Evolutionary conservation across 2,329 filamentous ascomycete species (phyloP), one percentile per base, ranked within the genome.

Genomic region (Fusarium xyrophilum): DNA sequence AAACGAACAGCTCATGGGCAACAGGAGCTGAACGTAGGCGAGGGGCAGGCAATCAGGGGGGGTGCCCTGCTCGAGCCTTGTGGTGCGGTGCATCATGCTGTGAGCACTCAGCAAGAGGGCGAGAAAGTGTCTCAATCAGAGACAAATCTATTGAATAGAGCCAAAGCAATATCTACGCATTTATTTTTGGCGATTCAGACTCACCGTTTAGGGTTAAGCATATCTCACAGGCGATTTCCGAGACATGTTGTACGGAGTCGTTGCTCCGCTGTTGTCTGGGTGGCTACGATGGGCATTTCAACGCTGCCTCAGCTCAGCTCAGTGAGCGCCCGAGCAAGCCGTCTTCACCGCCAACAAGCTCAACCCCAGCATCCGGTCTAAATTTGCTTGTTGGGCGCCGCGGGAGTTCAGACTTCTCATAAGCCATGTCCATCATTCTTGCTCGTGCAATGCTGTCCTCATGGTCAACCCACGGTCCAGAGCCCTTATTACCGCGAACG

Each of bases 391-490:
- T 50, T 7, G 53, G 32, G 0, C 43, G n/a, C 2, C 38, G 6
- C 3, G 32, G 32, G 1, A 51, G 11, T 9, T 25, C 43, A 3
- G 25, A 50, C 10, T 56, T 56, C 2, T 38, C 32, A 13, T 51
- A 51, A 7, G 42, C 53, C 53, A 51, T 56, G 6, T 38, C 53
- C 4, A 56, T 51, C 42, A 56, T 51, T 27, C 5, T 56, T 5
- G 42, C 53, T 5, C 51, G 53, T 0, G 53, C 53, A 25, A 51
- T 13, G 6, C 55, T 57, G 15, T 57, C 36, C n/a, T 30, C 53
- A 6, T 15, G 4, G 25, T 13, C 15, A 13, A 56, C 25, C 53
- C 53, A 56, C 0, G 25, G 32, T 14, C 32, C 32, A 5, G 32
- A 56, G 5, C 32, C 42, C 1, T 36, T 4, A 2, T 13, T 13